Conservation (phyloP, 108 stramenopile genomes). For the Cyclotella kingstonii region DNA sequence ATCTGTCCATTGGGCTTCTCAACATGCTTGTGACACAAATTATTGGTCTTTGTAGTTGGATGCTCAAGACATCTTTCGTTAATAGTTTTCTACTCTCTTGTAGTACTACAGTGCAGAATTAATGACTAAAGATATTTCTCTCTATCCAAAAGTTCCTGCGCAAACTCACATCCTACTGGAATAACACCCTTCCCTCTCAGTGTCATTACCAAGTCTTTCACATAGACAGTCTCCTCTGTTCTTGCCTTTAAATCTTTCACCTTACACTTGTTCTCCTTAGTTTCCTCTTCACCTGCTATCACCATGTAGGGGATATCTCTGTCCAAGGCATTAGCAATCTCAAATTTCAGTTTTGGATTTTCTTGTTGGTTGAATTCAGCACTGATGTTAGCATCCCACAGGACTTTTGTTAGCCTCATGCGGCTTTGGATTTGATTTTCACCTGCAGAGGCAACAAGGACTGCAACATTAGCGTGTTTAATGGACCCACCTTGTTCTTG, state of each 20-base stretch:
- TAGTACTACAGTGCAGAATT: too few species aligned
- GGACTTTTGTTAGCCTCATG: conserved; percentile 71
- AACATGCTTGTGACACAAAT: too few species aligned
- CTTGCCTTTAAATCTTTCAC: conserved; percentile 77
- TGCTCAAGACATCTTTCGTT: neutral
- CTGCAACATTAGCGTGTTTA: conserved; percentile 63
- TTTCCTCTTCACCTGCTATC: conserved; percentile 84
- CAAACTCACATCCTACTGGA: conserved; percentile 68
- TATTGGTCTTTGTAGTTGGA: neutral
- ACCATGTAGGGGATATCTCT: conserved; percentile 86
- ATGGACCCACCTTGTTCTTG: conserved; percentile 57
- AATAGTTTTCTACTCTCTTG: too few species aligned
- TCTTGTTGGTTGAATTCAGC: conserved; percentile 85
- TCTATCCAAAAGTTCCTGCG: conserved; percentile 38
- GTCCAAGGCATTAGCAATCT: conserved; percentile 76
- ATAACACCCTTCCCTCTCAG: conserved; percentile 60
- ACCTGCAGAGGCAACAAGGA: conserved; percentile 81
- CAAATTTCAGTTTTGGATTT: conserved; percentile 85
- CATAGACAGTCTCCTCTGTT: conserved; percentile 61
- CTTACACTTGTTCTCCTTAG: conserved; percentile 75
- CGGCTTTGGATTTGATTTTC: conserved; percentile 63
- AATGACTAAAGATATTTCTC: conserved; percentile 3
- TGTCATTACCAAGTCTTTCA: conserved; percentile 39
- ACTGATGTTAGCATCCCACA: conserved; percentile 82
- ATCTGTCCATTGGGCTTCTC: too few species aligned